These are phyloP conservation scores for Colletotrichum truncatum DNA, from an alignment of 2,329 filamentous ascomycete species.

Conservation along the genomic window DNA sequence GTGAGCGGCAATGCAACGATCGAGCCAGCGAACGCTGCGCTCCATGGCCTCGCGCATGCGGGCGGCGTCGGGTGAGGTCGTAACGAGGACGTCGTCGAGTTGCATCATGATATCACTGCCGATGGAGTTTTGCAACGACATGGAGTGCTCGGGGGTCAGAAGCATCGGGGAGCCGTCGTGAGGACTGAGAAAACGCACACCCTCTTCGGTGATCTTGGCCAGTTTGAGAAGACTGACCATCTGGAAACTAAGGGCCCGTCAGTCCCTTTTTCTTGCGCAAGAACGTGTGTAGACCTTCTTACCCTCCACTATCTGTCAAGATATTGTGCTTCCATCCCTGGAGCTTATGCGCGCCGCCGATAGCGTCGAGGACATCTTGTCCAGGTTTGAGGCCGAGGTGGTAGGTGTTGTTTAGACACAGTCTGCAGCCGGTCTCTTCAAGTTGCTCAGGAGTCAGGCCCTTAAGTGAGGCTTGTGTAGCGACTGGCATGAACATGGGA, in stretches of 20 bases:
- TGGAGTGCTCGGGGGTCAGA: slow-evolving; percentile 96
- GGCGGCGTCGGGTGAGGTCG: slow-evolving; percentile 87
- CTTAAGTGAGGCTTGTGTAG: slow-evolving; percentile 95
- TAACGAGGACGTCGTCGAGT: slow-evolving; percentile 96
- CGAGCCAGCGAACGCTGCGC: slow-evolving; percentile 93
- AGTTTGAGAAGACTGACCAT: slow-evolving; percentile 97
- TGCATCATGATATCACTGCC: slow-evolving; percentile 99
- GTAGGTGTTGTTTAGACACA: slow-evolving; percentile 98
- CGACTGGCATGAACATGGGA: slow-evolving; percentile 98
- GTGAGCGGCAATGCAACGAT: slow-evolving; percentile 92
- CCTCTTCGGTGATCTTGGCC: slow-evolving; percentile 93
- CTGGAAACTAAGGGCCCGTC: slow-evolving; percentile 76
- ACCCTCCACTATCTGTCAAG: slow-evolving; percentile 82
- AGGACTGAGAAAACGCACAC: slow-evolving; percentile 93
- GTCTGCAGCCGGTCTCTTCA: slow-evolving; percentile 85
- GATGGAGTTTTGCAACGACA: slow-evolving; percentile 94
- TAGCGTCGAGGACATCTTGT: slow-evolving; percentile 83
- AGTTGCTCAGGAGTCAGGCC: slow-evolving; percentile 93
- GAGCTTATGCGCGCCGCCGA: slow-evolving; percentile 93
- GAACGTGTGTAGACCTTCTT: slow-evolving; percentile 36
- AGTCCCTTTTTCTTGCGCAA: not conserved
- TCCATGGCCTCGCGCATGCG: slow-evolving; percentile 97
- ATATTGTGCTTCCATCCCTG: slow-evolving; percentile 98
- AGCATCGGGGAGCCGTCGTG: slow-evolving; percentile 97
- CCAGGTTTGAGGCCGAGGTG: slow-evolving; percentile 95